phyloP scores from a whole-genome alignment of 257 asterid genomes.

The Scutellaria minor region DNA sequence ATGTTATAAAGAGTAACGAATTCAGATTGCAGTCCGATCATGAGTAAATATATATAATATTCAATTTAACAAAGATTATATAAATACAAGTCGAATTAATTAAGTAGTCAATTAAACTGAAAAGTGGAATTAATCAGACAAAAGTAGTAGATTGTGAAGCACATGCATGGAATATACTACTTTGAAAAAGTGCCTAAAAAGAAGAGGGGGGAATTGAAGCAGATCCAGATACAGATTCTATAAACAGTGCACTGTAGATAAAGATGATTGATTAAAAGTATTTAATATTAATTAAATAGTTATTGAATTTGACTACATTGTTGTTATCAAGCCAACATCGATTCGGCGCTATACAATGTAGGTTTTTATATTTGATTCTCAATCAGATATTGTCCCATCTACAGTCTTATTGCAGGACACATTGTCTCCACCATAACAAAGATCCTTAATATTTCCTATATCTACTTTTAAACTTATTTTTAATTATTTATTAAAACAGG shows the following conservation, averaged over 20 bases:
- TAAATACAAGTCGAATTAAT: too few species aligned
- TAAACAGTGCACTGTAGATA: background rate
- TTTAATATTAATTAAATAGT: conserved; percentile 1
- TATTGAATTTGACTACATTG: conserved; percentile 27
- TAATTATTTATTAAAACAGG: background rate
- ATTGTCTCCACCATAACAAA: conserved; percentile 11
- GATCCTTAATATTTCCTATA: conserved; percentile 26
- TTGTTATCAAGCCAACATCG: conserved; percentile 29
- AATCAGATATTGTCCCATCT: conserved; percentile 34
- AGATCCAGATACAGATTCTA: conserved; percentile 44
- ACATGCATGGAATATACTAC: conserved; percentile 25
- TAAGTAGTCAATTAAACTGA: background rate
- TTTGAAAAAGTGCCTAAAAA: conserved; percentile 35
- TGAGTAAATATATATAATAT: too few species aligned
- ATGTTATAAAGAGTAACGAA: too few species aligned
- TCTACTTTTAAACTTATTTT: conserved; percentile 4
- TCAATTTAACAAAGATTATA: too few species aligned
- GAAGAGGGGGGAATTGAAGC: conserved; percentile 33
- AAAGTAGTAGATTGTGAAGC: background rate
- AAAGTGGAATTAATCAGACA: background rate
- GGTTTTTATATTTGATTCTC: conserved; percentile 23
- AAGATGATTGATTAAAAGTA: conserved; percentile 20
- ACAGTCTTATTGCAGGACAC: conserved; percentile 2
- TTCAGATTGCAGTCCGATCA: too few species aligned
- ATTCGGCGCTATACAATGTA: conserved; percentile 34